A percentile compares a stretch with the other conserved stretches of the same genome.
phyloP scores from a whole-genome alignment of 495 filamentous ascomycete species.

The Daldinia childiae region DNA sequence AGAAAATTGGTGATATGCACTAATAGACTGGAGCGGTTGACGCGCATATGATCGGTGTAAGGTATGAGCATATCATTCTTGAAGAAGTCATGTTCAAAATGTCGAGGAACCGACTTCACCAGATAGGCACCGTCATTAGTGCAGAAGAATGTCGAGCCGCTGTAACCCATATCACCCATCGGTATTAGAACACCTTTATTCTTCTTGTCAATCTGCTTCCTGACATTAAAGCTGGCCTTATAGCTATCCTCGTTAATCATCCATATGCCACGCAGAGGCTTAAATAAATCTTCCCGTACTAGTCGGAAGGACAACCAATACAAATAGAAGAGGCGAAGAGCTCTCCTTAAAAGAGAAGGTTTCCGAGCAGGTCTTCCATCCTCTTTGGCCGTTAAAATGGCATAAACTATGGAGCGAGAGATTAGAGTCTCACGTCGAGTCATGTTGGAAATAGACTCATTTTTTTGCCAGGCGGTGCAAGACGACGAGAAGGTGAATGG shows the following conservation, averaged over 20 bases:
- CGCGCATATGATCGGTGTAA: conserved; percentile 68
- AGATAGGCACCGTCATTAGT: conserved; percentile 69
- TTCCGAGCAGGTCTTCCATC: conserved; percentile 33
- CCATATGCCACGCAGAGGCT: conserved; percentile 55
- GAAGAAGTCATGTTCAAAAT: conserved; percentile 76
- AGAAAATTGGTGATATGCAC: conserved; percentile 76
- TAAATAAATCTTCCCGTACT: conserved; percentile 53
- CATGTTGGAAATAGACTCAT: conserved; percentile 31
- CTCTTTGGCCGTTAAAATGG: conserved; percentile 34
- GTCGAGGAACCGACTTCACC: conserved; percentile 72
- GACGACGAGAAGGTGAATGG: neutral
- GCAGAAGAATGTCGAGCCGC: conserved; percentile 75
- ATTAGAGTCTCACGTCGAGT: conserved; percentile 40
- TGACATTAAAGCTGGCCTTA: conserved; percentile 58
- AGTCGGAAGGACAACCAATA: conserved; percentile 51
- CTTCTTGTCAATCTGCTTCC: conserved; percentile 30
- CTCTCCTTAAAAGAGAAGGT: conserved; percentile 41
- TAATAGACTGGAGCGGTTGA: conserved; percentile 64
- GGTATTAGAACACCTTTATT: conserved; percentile 47
- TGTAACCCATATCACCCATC: conserved; percentile 68
- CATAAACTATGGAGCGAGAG: conserved; percentile 49
- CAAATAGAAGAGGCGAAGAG: conserved; percentile 50
- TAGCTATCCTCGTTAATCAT: conserved; percentile 65
- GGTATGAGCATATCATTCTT: conserved; percentile 66
- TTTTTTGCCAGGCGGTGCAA: neutral